Percentiles rank a stretch among this genome's conserved stretches.
These are phyloP conservation scores for Prunus persica DNA, from an alignment of 306 rosid species.

Conservation along the genomic window DNA sequence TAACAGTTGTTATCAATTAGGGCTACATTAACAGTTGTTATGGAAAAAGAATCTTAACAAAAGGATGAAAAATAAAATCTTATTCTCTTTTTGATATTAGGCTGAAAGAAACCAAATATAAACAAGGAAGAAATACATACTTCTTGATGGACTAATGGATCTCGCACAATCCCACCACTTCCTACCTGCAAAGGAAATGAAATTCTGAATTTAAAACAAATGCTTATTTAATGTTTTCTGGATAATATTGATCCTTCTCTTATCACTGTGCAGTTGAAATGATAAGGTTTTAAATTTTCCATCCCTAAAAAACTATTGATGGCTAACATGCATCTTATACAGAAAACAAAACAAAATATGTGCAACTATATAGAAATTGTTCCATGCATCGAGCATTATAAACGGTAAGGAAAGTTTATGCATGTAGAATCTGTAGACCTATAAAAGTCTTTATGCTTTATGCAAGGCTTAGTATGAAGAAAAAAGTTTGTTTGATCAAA, in stretches of 20 bases:
- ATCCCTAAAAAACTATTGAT: neutral
- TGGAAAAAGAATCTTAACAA: neutral
- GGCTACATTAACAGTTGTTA: neutral
- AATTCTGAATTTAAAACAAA: neutral
- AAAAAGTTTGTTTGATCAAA: neutral
- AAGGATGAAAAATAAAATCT: neutral
- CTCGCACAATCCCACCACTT: conserved; percentile 52
- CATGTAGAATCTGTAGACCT: neutral
- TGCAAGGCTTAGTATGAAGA: neutral
- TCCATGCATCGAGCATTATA: neutral
- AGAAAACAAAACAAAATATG: neutral
- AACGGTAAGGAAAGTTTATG: neutral
- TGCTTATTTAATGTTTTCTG: neutral
- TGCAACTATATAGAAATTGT: neutral
- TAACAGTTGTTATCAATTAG: neutral
- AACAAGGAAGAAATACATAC: conserved; percentile 18
- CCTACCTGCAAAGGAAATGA: conserved; percentile 42
- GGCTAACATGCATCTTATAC: neutral
- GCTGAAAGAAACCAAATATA: neutral
- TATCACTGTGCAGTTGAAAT: neutral
- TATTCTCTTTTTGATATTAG: neutral
- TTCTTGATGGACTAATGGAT: conserved; percentile 51
- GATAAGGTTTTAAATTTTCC: neutral
- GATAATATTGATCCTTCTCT: neutral
- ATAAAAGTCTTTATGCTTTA: neutral